Percentiles rank a stretch among this genome's conserved stretches.
Evolutionary conservation across 2,329 filamentous ascomycete species (phyloP).

Genomic region (Pseudopithomyces maydicus): DNA sequence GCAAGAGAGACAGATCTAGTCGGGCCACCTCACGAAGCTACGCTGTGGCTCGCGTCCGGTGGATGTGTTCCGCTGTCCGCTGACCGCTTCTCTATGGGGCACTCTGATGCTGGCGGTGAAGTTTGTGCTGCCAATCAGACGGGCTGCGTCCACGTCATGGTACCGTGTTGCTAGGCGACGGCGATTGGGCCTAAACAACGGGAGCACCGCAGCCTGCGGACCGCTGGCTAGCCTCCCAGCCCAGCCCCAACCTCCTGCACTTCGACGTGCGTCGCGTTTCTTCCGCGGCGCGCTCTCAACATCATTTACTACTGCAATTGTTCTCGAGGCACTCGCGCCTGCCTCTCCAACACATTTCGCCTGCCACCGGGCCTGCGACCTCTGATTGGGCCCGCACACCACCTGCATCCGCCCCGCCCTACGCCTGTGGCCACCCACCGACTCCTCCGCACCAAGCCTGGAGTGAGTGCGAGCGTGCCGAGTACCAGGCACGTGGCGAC

Average conservation of each 20-base stretch:
- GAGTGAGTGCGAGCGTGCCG: not conserved
- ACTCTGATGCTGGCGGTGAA: too few species aligned
- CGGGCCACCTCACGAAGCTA: too few species aligned
- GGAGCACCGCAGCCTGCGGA: not conserved
- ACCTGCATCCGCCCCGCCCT: not conserved
- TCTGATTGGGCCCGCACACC: conserved; percentile 3
- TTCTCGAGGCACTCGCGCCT: not conserved
- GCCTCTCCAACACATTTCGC: not conserved
- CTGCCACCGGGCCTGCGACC: too few species aligned
- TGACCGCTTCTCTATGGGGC: too few species aligned
- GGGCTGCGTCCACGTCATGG: too few species aligned
- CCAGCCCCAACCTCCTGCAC: not conserved
- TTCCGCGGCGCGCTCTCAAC: not conserved
- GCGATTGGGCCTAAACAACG: too few species aligned
- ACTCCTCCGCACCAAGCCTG: not conserved
- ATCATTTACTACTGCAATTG: not conserved
- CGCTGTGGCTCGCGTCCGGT: too few species aligned
- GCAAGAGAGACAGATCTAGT: too few species aligned
- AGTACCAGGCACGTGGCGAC: not conserved
- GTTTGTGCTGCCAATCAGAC: too few species aligned
- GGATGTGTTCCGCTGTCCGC: too few species aligned
- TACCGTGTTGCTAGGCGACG: too few species aligned
- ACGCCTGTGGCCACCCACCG: not conserved
- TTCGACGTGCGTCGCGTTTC: not conserved
- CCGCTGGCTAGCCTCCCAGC: not conserved